phyloP scores from a whole-genome alignment of 306 rosid genomes.

The Rubus parviflorus region DNA sequence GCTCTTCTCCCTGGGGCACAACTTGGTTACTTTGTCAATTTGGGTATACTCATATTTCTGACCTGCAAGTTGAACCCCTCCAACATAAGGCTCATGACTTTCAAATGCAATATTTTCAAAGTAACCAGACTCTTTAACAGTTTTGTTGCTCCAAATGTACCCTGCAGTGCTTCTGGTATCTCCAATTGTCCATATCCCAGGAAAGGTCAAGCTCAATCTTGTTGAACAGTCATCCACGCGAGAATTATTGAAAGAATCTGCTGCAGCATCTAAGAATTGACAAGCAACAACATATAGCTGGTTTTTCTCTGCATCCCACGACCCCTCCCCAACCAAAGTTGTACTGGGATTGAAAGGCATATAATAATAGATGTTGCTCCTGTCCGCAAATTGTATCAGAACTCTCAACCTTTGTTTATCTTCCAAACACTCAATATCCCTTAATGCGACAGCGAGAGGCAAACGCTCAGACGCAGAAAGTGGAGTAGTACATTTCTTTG shows the following conservation, averaged over 20 bases:
- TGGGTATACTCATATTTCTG: conserved; percentile 42
- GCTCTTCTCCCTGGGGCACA: conserved; percentile 23
- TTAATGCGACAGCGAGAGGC: conserved; percentile 36
- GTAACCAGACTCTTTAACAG: conserved; percentile 20
- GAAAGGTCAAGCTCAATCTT: conserved; percentile 39
- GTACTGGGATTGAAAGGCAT: conserved; percentile 29
- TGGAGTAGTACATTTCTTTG: conserved; percentile 42
- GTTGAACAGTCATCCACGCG: conserved; percentile 48
- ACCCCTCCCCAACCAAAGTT: conserved; percentile 49
- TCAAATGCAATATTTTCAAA: conserved; percentile 39
- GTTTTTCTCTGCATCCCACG: conserved; percentile 48
- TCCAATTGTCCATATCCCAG: conserved; percentile 46
- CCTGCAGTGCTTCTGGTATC: conserved; percentile 31
- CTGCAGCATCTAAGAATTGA: conserved; percentile 21
- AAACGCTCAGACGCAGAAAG: conserved; percentile 19
- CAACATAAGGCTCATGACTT: neutral
- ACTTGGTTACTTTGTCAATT: conserved; percentile 27
- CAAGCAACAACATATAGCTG: conserved; percentile 38
- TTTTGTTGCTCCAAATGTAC: conserved; percentile 51
- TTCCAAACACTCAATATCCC: conserved; percentile 27
- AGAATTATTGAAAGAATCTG: conserved; percentile 27
- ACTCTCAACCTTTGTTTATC: conserved; percentile 23
- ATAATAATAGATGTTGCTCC: neutral
- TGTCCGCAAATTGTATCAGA: conserved; percentile 25
- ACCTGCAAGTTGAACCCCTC: neutral